phyloP scores from a whole-genome alignment of 805 yeast species.

The Limtongozyma cylindracea region DNA sequence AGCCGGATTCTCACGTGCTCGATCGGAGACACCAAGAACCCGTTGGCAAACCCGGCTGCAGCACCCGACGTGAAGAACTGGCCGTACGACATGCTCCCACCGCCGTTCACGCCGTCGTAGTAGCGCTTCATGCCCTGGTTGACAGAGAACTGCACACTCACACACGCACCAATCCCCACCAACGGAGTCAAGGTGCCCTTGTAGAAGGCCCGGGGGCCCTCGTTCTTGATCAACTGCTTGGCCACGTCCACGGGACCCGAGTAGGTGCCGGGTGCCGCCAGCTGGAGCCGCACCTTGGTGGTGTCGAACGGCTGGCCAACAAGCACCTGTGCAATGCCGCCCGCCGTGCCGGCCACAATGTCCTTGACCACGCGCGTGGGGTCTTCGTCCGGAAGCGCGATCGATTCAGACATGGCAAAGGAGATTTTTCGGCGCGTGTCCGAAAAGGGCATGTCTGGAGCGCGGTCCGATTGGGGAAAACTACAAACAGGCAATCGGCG shows the following conservation, averaged over 20 bases:
- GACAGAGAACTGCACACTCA: slow-evolving; percentile 85
- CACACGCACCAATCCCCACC: slow-evolving; percentile 75
- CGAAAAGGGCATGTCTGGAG: no score
- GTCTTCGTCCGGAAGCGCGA: no score
- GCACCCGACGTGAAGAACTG: slow-evolving; percentile 73
- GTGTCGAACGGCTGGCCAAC: slow-evolving; percentile 96
- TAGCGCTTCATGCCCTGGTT: slow-evolving; percentile 83
- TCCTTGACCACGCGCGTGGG: slow-evolving; percentile 38
- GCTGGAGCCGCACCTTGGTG: slow-evolving; percentile 78
- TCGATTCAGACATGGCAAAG: no score
- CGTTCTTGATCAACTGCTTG: slow-evolving; percentile 26
- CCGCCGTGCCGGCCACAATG: slow-evolving; percentile 75
- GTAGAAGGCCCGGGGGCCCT: slow-evolving; percentile 15
- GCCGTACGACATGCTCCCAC: slow-evolving; percentile 18
- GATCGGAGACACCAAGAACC: slow-evolving; percentile 76
- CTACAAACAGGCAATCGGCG: no score
- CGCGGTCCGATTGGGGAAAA: no score
- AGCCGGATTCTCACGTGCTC: slow-evolving; percentile 87
- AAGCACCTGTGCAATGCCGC: slow-evolving; percentile 89
- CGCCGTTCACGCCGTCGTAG: slow-evolving; percentile 22
- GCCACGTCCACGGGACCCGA: slow-evolving; percentile 59
- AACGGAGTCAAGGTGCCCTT: slow-evolving; percentile 20
- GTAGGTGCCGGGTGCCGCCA: slow-evolving; percentile 58
- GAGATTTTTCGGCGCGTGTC: no score
- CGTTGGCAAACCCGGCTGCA: slow-evolving; percentile 83